Evolutionary conservation across 2,329 filamentous ascomycete species (phyloP).

Genomic region (Fusarium scirpi): DNA sequence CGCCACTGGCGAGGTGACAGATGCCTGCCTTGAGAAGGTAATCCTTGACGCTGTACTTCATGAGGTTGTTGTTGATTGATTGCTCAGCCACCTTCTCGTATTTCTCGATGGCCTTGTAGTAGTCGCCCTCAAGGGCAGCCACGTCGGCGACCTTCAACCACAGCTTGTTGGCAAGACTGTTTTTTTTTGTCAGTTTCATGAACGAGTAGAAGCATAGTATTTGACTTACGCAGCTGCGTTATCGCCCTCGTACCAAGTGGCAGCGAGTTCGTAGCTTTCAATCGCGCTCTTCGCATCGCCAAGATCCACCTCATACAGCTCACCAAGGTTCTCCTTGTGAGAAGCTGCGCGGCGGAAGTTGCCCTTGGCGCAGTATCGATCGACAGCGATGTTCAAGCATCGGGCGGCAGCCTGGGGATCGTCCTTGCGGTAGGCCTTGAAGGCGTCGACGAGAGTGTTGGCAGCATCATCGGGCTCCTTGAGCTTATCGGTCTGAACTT

Average conservation of each 20-base stretch:
- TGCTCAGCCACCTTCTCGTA: slow-evolving; percentile 86
- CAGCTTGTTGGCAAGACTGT: slow-evolving; percentile 88
- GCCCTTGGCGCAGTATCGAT: slow-evolving; percentile 87
- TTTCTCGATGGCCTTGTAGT: slow-evolving; percentile 82
- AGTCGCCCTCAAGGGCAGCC: slow-evolving; percentile 83
- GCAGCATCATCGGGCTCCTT: slow-evolving; percentile 94
- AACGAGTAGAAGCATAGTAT: fast-evolving
- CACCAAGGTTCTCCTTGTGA: slow-evolving; percentile 88
- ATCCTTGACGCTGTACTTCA: slow-evolving; percentile 95
- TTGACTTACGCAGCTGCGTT: slow-evolving; percentile 80
- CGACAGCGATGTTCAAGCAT: slow-evolving; percentile 82
- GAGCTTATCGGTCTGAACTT: slow-evolving; percentile 81
- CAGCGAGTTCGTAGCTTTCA: slow-evolving; percentile 86
- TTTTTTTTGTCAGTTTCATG: not conserved
- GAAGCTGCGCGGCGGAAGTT: slow-evolving; percentile 92
- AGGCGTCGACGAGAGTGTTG: slow-evolving; percentile 88
- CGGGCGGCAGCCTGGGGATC: slow-evolving; percentile 85
- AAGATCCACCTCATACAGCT: slow-evolving; percentile 85
- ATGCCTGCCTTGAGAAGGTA: slow-evolving; percentile 95
- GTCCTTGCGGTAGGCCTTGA: slow-evolving; percentile 92
- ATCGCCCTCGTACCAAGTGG: slow-evolving; percentile 89
- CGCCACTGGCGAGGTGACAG: slow-evolving; percentile 81
- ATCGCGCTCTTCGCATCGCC: slow-evolving; percentile 82
- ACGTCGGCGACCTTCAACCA: slow-evolving; percentile 94
- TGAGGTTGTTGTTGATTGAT: slow-evolving; percentile 88